phyloP scores from a whole-genome alignment of 2,329 filamentous ascomycete species.

The Eutypa lata region DNA sequence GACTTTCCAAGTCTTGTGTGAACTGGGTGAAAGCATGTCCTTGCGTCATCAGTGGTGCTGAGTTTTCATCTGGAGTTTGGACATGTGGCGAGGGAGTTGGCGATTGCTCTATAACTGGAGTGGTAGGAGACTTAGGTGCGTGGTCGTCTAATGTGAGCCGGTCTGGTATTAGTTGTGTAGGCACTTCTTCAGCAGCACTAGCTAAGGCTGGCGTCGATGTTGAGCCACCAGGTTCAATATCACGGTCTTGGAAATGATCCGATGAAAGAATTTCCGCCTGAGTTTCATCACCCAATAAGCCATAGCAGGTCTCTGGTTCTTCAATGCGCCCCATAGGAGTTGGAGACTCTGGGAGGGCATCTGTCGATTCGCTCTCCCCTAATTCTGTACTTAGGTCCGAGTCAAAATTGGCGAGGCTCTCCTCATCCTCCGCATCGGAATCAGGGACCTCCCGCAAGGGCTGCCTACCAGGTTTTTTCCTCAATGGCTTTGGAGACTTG shows the following conservation, averaged over 20 bases:
- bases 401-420: background rate
- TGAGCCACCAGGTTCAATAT: conserved; percentile 4
- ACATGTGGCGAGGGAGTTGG: conserved; percentile 8
- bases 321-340: conserved; percentile 8
- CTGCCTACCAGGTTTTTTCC: conserved; percentile 14
- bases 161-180: background rate
- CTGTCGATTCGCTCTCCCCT: conserved; percentile 1
- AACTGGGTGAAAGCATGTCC: conserved; percentile 9
- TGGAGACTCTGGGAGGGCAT: background rate
- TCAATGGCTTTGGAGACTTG: conserved; percentile 24
- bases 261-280: conserved; percentile 19
- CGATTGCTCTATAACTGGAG: conserved; percentile 10
- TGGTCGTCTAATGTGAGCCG: background rate
- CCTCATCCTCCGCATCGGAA: conserved; percentile 20
- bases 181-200: conserved; percentile 7
- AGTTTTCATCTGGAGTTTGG: conserved; percentile 6
- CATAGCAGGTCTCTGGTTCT: conserved; percentile 11
- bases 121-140: background rate
- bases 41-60: conserved; percentile 11
- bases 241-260: conserved; percentile 7
- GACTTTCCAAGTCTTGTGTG: conserved; percentile 29
- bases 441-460: conserved; percentile 28
- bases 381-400: conserved; percentile 8
- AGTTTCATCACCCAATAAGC: conserved; percentile 16
- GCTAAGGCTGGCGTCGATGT: conserved; percentile 4